These are phyloP conservation scores for Dianthus caryophyllus DNA, from an alignment of 148 eudicot species.

Conservation along the genomic window DNA sequence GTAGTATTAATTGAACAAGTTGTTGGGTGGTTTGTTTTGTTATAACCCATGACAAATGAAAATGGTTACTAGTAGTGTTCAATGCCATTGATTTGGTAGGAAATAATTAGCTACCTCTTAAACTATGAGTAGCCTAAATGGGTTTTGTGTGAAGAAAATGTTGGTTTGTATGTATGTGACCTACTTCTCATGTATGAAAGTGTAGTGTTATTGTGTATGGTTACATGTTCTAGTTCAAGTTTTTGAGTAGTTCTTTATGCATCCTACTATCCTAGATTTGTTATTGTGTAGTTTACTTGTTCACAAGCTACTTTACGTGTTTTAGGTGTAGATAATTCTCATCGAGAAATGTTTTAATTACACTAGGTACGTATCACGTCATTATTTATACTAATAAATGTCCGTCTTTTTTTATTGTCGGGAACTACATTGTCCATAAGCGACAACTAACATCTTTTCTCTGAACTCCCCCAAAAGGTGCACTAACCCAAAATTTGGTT, in stretches of 20 bases:
- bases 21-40: conserved; percentile 20
- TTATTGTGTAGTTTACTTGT: neutral
- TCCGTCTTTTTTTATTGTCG: too few relatives aligned
- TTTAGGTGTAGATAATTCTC: too few relatives aligned
- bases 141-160: neutral
- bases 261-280: neutral
- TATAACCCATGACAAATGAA: conserved; percentile 16
- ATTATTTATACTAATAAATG: too few relatives aligned
- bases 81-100: neutral
- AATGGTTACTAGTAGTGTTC: neutral
- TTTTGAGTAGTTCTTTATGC: neutral
- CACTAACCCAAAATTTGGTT: too few relatives aligned
- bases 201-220: conserved; percentile 16
- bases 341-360: too few relatives aligned
- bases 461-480: too few relatives aligned
- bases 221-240: neutral
- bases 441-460: too few relatives aligned
- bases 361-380: too few relatives aligned
- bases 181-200: neutral
- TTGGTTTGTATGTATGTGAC: conserved; percentile 14
- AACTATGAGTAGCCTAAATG: neutral
- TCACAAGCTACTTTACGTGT: too few relatives aligned
- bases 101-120: conserved; percentile 12
- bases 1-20: neutral
- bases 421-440: too few relatives aligned